Evolutionary conservation across 139 green algal genomes (phyloP).

Genomic region (Coelastrella sp.): DNA sequence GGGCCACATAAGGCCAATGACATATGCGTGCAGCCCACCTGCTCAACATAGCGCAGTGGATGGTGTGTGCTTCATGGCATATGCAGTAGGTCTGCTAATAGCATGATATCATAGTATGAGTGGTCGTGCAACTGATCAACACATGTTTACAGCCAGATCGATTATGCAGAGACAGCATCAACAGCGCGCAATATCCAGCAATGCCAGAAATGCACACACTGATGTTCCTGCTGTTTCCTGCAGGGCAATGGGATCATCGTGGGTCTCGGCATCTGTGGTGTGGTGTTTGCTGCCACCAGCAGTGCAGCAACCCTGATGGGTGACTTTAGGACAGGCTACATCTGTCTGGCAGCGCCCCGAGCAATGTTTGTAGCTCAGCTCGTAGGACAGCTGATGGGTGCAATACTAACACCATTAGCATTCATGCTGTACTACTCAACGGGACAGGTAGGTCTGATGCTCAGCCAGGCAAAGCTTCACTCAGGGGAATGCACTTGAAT

Average conservation of each 20-base stretch:
- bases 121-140: no score
- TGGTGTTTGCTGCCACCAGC: slow-evolving; percentile 53
- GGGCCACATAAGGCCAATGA: not conserved
- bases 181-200: no score
- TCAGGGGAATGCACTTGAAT: no score
- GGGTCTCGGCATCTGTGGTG: slow-evolving; percentile 55
- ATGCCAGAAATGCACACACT: no score
- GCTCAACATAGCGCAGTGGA: no score
- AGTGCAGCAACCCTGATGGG: slow-evolving; percentile 41
- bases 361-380: slow-evolving; percentile 69
- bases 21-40: not conserved
- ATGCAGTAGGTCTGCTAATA: no score
- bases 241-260: slow-evolving; percentile 50
- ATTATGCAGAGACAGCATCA: no score
- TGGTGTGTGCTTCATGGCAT: no score
- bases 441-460: slow-evolving; percentile 26
- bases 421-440: slow-evolving; percentile 63
- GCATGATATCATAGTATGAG: no score
- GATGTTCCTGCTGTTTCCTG: not conserved
- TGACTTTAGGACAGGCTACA: slow-evolving; percentile 69
- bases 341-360: slow-evolving; percentile 54
- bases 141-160: no score
- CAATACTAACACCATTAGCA: slow-evolving; percentile 52
- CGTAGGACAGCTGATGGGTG: slow-evolving; percentile 43
- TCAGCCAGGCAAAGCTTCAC: no score